Base-by-base conservation (phyloP, 2,329 filamentous ascomycete genomes). In the Bipolaris zeicola region DNA sequence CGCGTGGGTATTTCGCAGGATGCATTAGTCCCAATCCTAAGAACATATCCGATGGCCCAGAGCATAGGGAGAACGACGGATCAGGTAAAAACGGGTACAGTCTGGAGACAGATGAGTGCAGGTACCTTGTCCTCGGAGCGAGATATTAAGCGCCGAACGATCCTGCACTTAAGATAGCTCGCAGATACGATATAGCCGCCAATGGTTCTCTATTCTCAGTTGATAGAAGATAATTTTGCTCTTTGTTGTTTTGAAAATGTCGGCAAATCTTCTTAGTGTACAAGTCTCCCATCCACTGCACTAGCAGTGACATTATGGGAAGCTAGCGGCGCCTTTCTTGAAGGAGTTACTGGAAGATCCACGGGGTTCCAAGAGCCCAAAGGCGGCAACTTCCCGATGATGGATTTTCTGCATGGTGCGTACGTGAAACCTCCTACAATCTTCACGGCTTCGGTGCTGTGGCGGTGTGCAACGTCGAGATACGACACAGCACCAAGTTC, bases 91-190 rank as follows among this genome's bases (percentile, higher is more conserved):
- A 51, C 52, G 60, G 52, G 26, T 62, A 45, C 54, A 63, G 65
- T 70, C 62, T 66, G 59, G 64, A 60, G 58, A 59, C 49, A 52
- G 54, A 55, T 63, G 66, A 69, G 44, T 72, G 70, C 70, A 64
- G 36, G 46, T 55, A 13, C 57, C 48, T 38, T 31, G 37, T 39
- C 42, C 53, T 42, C 53, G 58, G 66, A 68, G 58, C 61, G 67
- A 67, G 38, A 63, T 63, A 68, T 52, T 71, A 28, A 52, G 39
- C 59, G 52, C 16, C 42, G 31, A 22, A 34, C 47, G 49, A 52
- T 57, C 58, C 36, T 43, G 50, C 51, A 38, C 20, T 49, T 52
- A 46, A 58, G 43, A 57, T 52, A 46, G 22, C 36, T 45, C 36
- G 55, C 24, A 57, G 31, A 65, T 58, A 60, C 46, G 55, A 20